Conservation (phyloP, 257 asterid species). For the Cordia subcordata region DNA sequence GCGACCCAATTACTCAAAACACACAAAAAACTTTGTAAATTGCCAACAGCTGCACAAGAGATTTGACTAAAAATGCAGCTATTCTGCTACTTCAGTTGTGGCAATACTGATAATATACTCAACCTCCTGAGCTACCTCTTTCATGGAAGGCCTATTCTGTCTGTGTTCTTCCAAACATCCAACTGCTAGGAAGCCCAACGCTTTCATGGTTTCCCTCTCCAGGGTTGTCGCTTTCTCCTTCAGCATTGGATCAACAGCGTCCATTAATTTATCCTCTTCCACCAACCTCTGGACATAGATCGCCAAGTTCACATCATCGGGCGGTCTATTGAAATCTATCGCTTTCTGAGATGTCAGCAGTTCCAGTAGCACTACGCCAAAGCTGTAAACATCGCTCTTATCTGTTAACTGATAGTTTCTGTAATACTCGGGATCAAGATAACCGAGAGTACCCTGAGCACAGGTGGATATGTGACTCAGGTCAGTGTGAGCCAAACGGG, state of each 20-base stretch:
- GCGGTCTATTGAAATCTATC: slow-evolving; percentile 56
- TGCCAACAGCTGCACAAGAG: too few relatives aligned
- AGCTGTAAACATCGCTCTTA: slow-evolving; percentile 91
- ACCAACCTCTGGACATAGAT: slow-evolving; percentile 71
- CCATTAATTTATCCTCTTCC: slow-evolving; percentile 75
- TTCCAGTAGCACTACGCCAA: slow-evolving; percentile 83
- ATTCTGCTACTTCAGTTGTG: slow-evolving; percentile 25
- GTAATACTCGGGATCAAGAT: slow-evolving; percentile 90
- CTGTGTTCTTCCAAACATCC: slow-evolving; percentile 84
- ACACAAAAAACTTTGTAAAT: too few relatives aligned
- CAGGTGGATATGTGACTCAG: slow-evolving; percentile 87
- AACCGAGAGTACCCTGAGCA: slow-evolving; percentile 94
- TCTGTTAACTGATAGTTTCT: slow-evolving; percentile 83
- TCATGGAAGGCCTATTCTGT: slow-evolving; percentile 91
- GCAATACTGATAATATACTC: slow-evolving; percentile 64
- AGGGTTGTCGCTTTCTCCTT: slow-evolving; percentile 52
- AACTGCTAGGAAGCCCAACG: slow-evolving; percentile 70
- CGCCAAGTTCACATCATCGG: slow-evolving; percentile 85
- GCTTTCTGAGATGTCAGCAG: slow-evolving; percentile 85
- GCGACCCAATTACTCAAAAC: too few relatives aligned
- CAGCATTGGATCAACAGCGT: slow-evolving; percentile 63
- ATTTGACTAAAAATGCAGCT: too few relatives aligned
- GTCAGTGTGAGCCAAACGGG: slow-evolving; percentile 81
- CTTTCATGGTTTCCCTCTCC: slow-evolving; percentile 87
- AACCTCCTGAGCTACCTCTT: slow-evolving; percentile 84